phyloP scores from a whole-genome alignment of 441 rosid species.

The Heliophila coronopifolia region DNA sequence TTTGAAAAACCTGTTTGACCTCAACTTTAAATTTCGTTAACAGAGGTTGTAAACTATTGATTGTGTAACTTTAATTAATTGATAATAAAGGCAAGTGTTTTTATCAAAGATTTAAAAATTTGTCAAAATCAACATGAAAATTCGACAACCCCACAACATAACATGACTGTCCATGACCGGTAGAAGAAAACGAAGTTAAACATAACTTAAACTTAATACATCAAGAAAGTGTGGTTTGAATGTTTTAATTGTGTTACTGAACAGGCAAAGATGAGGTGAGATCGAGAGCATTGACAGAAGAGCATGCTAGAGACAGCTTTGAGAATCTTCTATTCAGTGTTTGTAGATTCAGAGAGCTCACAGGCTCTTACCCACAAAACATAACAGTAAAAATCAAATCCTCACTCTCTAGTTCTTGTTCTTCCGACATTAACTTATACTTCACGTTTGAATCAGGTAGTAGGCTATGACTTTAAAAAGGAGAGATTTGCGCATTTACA shows the following conservation, averaged over 20 bases:
- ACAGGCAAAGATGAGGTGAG: slow-evolving; percentile 71
- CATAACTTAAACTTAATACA: no score
- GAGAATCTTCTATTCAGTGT: slow-evolving; percentile 93
- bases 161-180: no score
- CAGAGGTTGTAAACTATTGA: no score
- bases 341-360: slow-evolving; percentile 89
- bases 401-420: neutral
- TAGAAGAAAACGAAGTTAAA: no score
- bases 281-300: slow-evolving; percentile 85
- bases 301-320: slow-evolving; percentile 95
- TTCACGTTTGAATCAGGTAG: slow-evolving; percentile 45
- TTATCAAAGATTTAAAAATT: no score
- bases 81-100: no score
- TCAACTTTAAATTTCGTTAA: no score
- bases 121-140: no score
- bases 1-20: no score
- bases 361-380: slow-evolving; percentile 77
- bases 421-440: neutral
- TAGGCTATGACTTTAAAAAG: slow-evolving; percentile 86
- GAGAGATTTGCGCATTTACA: slow-evolving; percentile 75
- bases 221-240: slow-evolving; percentile 14
- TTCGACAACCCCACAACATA: no score
- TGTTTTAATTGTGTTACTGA: slow-evolving; percentile 15
- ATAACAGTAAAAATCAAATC: slow-evolving; percentile 74
- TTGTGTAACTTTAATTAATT: no score